Conservation (phyloP, 163 green algal genomes). For the Scenedesmus sp. region DNA sequence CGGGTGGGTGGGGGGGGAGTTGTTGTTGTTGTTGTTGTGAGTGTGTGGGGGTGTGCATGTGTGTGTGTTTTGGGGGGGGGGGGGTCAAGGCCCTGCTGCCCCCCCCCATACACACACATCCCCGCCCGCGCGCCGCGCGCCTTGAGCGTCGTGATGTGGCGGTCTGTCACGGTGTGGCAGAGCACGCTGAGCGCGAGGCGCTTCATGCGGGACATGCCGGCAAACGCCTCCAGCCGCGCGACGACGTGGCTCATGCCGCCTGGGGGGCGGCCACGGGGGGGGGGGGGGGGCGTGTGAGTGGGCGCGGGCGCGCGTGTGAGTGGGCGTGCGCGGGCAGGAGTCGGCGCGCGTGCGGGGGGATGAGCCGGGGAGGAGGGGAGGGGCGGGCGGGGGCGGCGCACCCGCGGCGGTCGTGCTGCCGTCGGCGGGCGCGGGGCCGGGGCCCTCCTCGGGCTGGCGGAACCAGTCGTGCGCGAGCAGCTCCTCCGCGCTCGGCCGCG, state of each 20-base stretch:
- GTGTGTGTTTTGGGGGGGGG: slow-evolving; percentile 81
- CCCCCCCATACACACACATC: neutral
- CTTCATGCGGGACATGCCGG: slow-evolving; percentile 54
- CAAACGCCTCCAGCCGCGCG: slow-evolving; percentile 85
- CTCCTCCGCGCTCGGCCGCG: neutral
- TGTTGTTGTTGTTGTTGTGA: no score
- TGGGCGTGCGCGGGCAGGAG: no score
- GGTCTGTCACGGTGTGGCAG: slow-evolving; percentile 75
- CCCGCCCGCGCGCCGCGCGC: slow-evolving; percentile 58
- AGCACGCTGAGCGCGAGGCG: slow-evolving; percentile 69
- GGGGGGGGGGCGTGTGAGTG: no score
- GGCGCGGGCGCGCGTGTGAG: no score
- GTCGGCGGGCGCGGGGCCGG: no score
- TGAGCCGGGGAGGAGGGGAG: no score
- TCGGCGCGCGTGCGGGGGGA: no score
- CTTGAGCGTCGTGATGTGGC: slow-evolving; percentile 84
- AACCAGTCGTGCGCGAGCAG: slow-evolving; percentile 41
- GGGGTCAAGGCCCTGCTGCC: slow-evolving; percentile 60
- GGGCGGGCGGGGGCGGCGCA: no score
- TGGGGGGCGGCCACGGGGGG: no score
- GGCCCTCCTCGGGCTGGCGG: slow-evolving; percentile 20
- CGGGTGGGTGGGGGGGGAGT: neutral
- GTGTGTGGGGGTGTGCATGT: no score
- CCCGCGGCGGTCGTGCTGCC: no score
- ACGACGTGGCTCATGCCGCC: slow-evolving; percentile 77